phyloP scores from a whole-genome alignment of 192 early-diverging fungal species.

The Ambispora gerdemannii region DNA sequence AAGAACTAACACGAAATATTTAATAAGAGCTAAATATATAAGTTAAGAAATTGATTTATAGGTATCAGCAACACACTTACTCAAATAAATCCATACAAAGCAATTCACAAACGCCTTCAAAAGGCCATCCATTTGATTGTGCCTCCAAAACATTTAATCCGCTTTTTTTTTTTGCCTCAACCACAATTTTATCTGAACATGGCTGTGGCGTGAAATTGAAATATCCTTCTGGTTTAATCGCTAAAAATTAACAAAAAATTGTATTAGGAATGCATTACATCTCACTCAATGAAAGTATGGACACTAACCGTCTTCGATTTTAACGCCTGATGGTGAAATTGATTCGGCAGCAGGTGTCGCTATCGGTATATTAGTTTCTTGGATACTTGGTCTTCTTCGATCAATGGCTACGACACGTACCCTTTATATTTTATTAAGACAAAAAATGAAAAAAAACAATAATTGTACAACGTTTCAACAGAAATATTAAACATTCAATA shows the following conservation, averaged over 20 bases:
- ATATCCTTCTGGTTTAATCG: conserved; percentile 41
- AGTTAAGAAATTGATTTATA: too few species aligned
- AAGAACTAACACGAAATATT: conserved; percentile 57
- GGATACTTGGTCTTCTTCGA: conserved; percentile 30
- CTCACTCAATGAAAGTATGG: neutral
- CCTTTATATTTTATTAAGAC: conserved; percentile 23
- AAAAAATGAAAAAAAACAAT: neutral
- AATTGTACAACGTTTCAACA: neutral
- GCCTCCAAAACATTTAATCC: conserved; percentile 36
- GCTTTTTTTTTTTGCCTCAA: conserved; percentile 58
- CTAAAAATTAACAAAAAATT: neutral
- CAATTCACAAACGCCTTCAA: conserved; percentile 56
- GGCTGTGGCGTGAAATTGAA: conserved; percentile 61
- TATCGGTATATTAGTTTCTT: conserved; percentile 34
- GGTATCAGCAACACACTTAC: too few species aligned
- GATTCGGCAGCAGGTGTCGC: conserved; percentile 19
- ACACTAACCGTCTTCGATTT: conserved; percentile 29
- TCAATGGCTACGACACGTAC: conserved; percentile 47
- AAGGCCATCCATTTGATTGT: conserved; percentile 49
- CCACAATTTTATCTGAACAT: conserved; percentile 60
- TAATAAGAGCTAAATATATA: conserved; percentile 25
- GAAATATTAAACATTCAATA: conserved; percentile 1
- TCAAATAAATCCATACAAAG: conserved; percentile 59
- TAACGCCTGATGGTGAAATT: conserved; percentile 12
- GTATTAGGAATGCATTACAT: neutral